Conservation (phyloP, 202 grass and related monocot species). For the Panicum virgatum region DNA sequence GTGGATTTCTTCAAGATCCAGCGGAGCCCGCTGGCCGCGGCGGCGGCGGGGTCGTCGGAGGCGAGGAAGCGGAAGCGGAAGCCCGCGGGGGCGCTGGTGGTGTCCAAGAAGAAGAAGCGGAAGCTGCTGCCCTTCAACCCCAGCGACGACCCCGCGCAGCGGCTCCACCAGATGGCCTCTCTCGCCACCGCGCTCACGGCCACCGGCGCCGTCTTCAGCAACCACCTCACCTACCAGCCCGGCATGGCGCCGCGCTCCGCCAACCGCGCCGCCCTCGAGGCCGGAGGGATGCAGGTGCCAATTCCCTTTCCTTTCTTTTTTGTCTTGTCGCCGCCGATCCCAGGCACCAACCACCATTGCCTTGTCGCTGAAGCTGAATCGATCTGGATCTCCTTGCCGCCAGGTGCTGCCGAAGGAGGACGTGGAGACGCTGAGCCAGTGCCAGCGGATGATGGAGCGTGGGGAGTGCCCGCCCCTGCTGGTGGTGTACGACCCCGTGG, state of each 20-base stretch:
- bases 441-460: slow-evolving; percentile 81
- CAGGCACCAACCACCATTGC: background rate
- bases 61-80: slow-evolving; percentile 69
- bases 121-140: slow-evolving; percentile 80
- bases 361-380: background rate
- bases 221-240: slow-evolving; percentile 67
- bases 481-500: slow-evolving; percentile 74
- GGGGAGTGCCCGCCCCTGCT: slow-evolving; percentile 80
- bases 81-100: slow-evolving; percentile 24
- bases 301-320: background rate
- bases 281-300: slow-evolving; percentile 88
- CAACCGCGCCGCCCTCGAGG: slow-evolving; percentile 68
- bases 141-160: slow-evolving; percentile 49
- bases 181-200: slow-evolving; percentile 87
- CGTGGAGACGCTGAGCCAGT: slow-evolving; percentile 59
- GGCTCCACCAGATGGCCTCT: slow-evolving; percentile 86
- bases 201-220: slow-evolving; percentile 85
- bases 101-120: slow-evolving; percentile 75
- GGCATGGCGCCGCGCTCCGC: slow-evolving; percentile 69
- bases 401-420: slow-evolving; percentile 80
- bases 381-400: background rate
- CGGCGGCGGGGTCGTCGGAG: background rate
- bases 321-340: background rate
- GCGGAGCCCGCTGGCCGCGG: background rate
- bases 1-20: slow-evolving; percentile 99